Percentiles rank a stretch among this genome's conserved stretches.
Conservation (phyloP, 805 yeast species). For the Saturnispora dispora region DNA sequence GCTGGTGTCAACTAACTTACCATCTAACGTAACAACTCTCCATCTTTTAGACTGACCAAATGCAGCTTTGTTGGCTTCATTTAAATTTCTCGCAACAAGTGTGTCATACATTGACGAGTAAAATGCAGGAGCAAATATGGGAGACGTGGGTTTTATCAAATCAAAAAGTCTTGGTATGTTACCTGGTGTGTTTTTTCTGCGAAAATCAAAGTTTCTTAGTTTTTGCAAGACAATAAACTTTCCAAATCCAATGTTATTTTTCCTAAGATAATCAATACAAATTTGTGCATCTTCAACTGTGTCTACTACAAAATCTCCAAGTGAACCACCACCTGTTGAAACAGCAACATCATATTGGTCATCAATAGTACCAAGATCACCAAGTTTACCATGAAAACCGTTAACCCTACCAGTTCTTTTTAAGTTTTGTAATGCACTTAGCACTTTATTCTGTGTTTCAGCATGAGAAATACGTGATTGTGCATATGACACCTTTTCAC, state of each 20-base stretch:
- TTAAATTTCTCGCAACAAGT: constrained; percentile 68
- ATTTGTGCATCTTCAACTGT: constrained; percentile 50
- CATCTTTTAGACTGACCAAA: constrained; percentile 62
- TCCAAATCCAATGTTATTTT: constrained; percentile 80
- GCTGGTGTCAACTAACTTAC: constrained; percentile 81
- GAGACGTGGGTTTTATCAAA: constrained; percentile 57
- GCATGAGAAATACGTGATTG: constrained; percentile 43
- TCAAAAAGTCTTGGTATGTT: constrained; percentile 79
- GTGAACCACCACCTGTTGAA: constrained; percentile 86
- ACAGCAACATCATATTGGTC: constrained; percentile 85
- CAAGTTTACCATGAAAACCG: constrained; percentile 86
- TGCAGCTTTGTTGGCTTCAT: constrained; percentile 81
- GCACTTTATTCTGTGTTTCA: constrained; percentile 66
- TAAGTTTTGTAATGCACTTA: constrained; percentile 56
- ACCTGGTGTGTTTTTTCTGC: constrained; percentile 59
- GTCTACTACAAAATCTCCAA: constrained; percentile 91
- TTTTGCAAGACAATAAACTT: constrained; percentile 75
- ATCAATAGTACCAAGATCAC: constrained; percentile 87
- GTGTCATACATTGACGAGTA: constrained; percentile 83
- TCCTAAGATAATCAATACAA: constrained; percentile 71
- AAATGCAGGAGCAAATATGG: constrained; percentile 75
- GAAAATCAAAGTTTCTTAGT: constrained; percentile 52
- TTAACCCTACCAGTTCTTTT: constrained; percentile 71
- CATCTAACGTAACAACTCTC: constrained; percentile 89
- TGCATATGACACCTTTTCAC: constrained; percentile 64